Evolutionary conservation across 345 rosid species (phyloP).

Genomic region (Eucalyptus cloeziana): DNA sequence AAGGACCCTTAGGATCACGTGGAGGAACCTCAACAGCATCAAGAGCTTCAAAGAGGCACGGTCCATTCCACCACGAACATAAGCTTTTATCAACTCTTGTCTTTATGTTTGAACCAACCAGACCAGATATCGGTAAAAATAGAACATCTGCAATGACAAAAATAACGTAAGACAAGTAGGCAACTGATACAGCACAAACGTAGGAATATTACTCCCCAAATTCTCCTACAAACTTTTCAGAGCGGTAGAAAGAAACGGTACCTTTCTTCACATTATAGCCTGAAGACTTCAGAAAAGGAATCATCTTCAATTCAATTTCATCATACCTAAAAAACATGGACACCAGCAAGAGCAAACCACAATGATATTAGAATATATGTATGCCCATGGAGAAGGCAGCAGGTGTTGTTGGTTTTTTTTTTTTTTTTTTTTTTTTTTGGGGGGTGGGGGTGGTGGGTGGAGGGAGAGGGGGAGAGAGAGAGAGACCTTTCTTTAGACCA

Average conservation of each 20-base stretch:
- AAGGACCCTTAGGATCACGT: slow-evolving; percentile 93
- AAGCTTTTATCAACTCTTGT: slow-evolving; percentile 39
- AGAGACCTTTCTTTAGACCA: slow-evolving; percentile 91
- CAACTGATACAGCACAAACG: neutral
- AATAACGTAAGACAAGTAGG: neutral
- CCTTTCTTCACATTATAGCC: slow-evolving; percentile 98
- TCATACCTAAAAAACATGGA: slow-evolving; percentile 37
- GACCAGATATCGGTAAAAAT: slow-evolving; percentile 91
- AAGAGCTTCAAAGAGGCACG: slow-evolving; percentile 80
- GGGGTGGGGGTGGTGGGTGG: neutral
- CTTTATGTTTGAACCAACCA: slow-evolving; percentile 67
- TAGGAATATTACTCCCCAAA: neutral
- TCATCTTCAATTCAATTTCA: slow-evolving; percentile 85
- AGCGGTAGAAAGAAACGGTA: neutral
- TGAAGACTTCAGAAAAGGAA: slow-evolving; percentile 68
- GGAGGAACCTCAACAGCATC: slow-evolving; percentile 68
- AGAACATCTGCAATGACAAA: slow-evolving; percentile 49
- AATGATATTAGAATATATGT: neutral
- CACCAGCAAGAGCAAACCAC: neutral
- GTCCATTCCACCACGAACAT: slow-evolving; percentile 90
- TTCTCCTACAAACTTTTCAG: neutral
- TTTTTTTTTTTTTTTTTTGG: neutral
- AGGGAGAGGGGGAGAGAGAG: neutral
- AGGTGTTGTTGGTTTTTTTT: neutral
- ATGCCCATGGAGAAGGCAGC: neutral